Evolutionary conservation across 306 rosid species (phyloP), one percentile per base, ranked within the genome.

Genomic region (Chamaecrista fasciculata): DNA sequence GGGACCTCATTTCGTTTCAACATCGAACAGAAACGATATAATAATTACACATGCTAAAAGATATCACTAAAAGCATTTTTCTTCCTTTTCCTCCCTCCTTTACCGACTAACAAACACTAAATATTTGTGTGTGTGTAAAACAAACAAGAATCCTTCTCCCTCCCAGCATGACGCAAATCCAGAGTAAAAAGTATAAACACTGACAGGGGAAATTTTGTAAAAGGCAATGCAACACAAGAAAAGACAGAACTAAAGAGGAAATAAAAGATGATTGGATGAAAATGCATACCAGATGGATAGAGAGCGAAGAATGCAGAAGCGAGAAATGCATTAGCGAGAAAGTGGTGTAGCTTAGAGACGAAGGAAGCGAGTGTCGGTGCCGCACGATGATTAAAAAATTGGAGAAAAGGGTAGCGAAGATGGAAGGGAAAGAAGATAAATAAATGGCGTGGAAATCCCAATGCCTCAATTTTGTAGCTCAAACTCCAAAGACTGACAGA

Each of bases 361-460:
- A 59, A 76, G 82, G 16, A 74, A 70, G n/a, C 10, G 20, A n/a
- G 83, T 82, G 97, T 91, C 95, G 89, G 96, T 91, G 91, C 24
- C 2, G 4, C 50, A 40, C 23, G 55, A 26, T 39, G 0, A 8
- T 5, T 40, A 69, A n/a, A 59, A 57, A 69, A 70, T 25, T 62
- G 36, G 36, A 33, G 16, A 23, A 63, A 7, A 3, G 29, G 37
- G 77, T 33, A 50, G 23, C 62, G 40, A 14, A 58, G 65, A 61
- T 26, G 24, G 24, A 34, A 42, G 18, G 14, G 19, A 11, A 8
- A 42, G 43, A 31, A 1, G 75, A 53, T 14, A 50, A 64, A 39
- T 2, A 49, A 67, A 67, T 62, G 60, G 62, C 53, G 61, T 58
- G 69, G 71, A 63, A 76, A 81, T 75, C 80, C 78, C 74, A 73